Conservation (phyloP, 805 yeast genomes). For the Candida easanensis region DNA sequence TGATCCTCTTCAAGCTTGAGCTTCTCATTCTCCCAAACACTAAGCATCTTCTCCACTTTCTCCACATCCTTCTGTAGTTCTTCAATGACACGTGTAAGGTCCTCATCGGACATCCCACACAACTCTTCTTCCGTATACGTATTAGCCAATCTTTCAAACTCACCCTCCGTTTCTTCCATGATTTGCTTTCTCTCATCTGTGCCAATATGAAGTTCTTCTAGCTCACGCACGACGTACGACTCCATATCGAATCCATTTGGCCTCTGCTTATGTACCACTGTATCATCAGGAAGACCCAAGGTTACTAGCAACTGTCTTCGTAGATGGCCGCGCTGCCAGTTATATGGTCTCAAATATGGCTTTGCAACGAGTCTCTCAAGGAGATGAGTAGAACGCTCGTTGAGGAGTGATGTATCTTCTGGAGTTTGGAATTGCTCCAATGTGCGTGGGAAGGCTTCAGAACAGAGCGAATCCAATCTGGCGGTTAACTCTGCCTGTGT, state of each 20-base stretch:
- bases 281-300: conserved; percentile 70
- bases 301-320: conserved; percentile 61
- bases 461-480: conserved; percentile 9
- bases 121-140: conserved; percentile 17
- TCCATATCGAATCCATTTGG: conserved; percentile 24
- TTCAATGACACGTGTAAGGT: conserved; percentile 36
- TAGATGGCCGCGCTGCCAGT: conserved; percentile 67
- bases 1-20: conserved; percentile 58
- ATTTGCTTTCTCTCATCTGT: conserved; percentile 31
- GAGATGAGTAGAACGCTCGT: conserved; percentile 37
- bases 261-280: conserved; percentile 45
- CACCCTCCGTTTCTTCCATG: conserved; percentile 22
- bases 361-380: conserved; percentile 45
- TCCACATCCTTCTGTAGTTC: conserved; percentile 33
- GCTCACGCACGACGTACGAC: conserved; percentile 19
- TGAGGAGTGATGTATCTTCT: conserved; percentile 18
- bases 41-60: conserved; percentile 36
- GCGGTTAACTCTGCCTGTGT: conserved; percentile 4
- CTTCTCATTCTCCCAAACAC: conserved; percentile 52
- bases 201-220: conserved; percentile 31
- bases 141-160: conserved; percentile 19
- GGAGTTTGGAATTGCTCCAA: conserved; percentile 10
- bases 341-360: conserved; percentile 53
- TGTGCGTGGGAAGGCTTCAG: conserved; percentile 13
- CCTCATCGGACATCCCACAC: conserved; percentile 30